Conservation (phyloP, 495 filamentous ascomycete species). For the Penicillium angulare region DNA sequence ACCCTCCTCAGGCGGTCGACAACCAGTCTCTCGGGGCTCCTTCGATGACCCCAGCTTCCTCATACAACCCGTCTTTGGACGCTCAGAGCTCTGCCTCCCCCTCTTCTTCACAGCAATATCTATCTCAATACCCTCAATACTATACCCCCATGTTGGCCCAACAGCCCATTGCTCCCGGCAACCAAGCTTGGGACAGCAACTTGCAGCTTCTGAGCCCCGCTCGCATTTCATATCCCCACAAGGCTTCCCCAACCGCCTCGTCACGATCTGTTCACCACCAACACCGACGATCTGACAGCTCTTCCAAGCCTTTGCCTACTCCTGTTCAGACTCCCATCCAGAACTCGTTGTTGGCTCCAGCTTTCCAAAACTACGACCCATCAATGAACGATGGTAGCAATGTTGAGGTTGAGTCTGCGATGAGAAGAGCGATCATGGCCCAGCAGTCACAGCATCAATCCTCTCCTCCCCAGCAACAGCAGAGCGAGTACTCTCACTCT, state of each 20-base stretch:
- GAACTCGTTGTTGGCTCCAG: conserved; percentile 41
- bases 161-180: conserved; percentile 33
- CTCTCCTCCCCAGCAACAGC: conserved; percentile 28
- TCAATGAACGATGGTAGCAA: conserved; percentile 40
- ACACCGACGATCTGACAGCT: conserved; percentile 34
- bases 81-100: conserved; percentile 35
- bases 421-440: conserved; percentile 56
- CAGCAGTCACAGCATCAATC: conserved; percentile 40
- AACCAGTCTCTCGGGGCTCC: conserved; percentile 41
- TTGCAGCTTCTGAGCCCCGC: conserved; percentile 41
- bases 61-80: conserved; percentile 44
- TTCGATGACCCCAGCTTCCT: conserved; percentile 48
- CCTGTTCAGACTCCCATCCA: conserved; percentile 46
- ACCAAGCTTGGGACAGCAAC: conserved; percentile 43
- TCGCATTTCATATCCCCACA: conserved; percentile 36
- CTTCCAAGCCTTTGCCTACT: conserved; percentile 48
- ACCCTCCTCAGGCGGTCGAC: conserved; percentile 35
- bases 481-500: conserved; percentile 50
- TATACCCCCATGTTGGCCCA: conserved; percentile 46
- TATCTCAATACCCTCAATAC: conserved; percentile 33
- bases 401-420: conserved; percentile 48
- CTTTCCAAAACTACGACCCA: conserved; percentile 49
- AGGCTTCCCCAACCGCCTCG: conserved; percentile 34
- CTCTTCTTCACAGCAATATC: conserved; percentile 22
- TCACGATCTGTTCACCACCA: conserved; percentile 29